Evolutionary conservation across 345 rosid species (phyloP).

Genomic region (Toxicodendron radicans): DNA sequence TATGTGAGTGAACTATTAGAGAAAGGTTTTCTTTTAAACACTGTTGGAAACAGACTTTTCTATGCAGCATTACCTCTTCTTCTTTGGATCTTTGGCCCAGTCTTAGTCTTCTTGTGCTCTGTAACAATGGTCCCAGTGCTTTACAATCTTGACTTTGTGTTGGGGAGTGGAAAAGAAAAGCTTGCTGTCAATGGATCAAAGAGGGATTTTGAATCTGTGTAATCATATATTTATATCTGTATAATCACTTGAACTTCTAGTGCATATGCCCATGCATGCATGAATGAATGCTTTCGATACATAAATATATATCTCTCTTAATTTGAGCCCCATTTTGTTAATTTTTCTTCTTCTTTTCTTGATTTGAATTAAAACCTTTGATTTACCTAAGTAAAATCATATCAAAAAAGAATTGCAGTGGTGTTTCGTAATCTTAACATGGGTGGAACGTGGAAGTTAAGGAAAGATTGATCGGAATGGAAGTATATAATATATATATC

Average conservation of each 20-base stretch:
- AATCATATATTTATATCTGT: background rate
- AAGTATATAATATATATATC: no score
- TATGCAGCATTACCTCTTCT: conserved; percentile 72
- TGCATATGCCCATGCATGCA: no score
- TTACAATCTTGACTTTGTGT: conserved; percentile 70
- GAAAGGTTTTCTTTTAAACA: conserved; percentile 67
- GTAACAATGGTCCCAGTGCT: conserved; percentile 63
- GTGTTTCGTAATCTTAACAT: no score
- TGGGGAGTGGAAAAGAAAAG: conserved; percentile 24
- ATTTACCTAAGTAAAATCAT: no score
- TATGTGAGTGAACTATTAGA: conserved; percentile 67
- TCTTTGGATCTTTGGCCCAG: conserved; percentile 91
- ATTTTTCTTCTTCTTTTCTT: no score
- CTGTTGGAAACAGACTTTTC: conserved; percentile 78
- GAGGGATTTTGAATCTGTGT: background rate
- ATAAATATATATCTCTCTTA: no score
- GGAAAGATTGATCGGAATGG: no score
- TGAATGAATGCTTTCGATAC: no score
- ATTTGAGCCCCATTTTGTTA: no score
- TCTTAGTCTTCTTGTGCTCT: conserved; percentile 67
- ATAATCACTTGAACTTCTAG: background rate
- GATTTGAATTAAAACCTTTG: no score
- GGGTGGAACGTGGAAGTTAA: no score
- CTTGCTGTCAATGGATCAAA: conserved; percentile 3
- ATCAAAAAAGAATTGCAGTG: no score